A percentile compares a stretch with the other conserved stretches of the same genome.
phyloP scores from a whole-genome alignment of 805 yeast genomes.

The Candida lessepsii region DNA sequence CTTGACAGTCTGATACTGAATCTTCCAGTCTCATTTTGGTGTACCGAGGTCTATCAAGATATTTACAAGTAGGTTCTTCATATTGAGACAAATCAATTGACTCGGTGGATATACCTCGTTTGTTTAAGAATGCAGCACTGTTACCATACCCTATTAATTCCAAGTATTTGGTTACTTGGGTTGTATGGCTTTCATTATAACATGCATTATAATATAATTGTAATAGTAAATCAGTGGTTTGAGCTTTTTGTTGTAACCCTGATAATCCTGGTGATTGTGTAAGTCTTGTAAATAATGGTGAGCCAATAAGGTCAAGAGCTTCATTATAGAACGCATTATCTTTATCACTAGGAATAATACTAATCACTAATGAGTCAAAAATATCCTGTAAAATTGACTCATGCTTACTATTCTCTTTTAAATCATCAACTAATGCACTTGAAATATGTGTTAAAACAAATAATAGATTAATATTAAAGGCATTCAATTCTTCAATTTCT shows the following conservation, averaged over 20 bases:
- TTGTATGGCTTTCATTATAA: constrained; percentile 13
- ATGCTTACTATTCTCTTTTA: neutral
- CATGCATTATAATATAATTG: constrained; percentile 18
- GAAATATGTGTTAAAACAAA: constrained; percentile 11
- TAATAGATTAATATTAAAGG: constrained; percentile 9
- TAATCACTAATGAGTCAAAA: neutral
- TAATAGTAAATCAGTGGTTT: constrained; percentile 16
- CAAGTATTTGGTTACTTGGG: constrained; percentile 17
- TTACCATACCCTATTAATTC: constrained; percentile 23
- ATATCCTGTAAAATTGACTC: neutral
- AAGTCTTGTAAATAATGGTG: constrained; percentile 8
- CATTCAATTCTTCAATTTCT: constrained; percentile 1
- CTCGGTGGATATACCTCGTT: constrained; percentile 13
- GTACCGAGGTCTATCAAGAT: constrained; percentile 10
- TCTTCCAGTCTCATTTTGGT: neutral
- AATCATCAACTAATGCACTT: constrained; percentile 6
- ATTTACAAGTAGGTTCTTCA: constrained; percentile 18
- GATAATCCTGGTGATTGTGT: constrained; percentile 9
- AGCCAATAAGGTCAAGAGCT: constrained; percentile 13
- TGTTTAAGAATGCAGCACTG: constrained; percentile 16
- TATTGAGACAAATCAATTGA: constrained; percentile 17
- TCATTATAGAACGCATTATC: constrained; percentile 13
- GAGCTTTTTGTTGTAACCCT: constrained; percentile 11
- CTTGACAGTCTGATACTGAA: neutral
- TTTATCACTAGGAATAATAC: constrained; percentile 13